phyloP scores from a whole-genome alignment of 75 land plant species.

The Cunninghamia lanceolata region DNA sequence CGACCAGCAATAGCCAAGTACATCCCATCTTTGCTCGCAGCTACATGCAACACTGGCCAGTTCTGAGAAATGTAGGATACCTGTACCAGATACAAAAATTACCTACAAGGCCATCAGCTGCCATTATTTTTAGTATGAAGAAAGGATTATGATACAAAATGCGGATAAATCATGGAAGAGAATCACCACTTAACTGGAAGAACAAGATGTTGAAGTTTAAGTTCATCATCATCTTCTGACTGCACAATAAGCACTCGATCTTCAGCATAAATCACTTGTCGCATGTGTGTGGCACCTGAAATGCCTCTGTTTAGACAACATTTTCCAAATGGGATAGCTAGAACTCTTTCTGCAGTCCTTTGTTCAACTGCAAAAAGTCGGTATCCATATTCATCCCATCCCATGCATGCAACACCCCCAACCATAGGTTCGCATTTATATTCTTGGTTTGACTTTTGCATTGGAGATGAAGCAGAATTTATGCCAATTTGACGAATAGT shows the following conservation, averaged over 20 bases:
- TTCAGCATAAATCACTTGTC: conserved; percentile 92
- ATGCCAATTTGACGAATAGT: conserved; percentile 94
- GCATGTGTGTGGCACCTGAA: conserved; percentile 68
- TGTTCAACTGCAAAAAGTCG: conserved; percentile 83
- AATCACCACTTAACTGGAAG: conserved; percentile 74
- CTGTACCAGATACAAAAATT: conserved; percentile 30
- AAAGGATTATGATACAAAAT: neutral
- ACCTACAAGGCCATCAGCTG: neutral
- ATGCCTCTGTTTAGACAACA: conserved; percentile 83
- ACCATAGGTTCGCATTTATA: conserved; percentile 80
- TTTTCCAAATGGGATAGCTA: conserved; percentile 93
- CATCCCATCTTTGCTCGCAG: conserved; percentile 92
- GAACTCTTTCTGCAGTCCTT: conserved; percentile 55
- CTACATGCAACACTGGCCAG: conserved; percentile 95
- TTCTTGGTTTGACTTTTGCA: conserved; percentile 62
- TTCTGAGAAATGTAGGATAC: conserved; percentile 89
- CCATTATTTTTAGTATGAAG: neutral
- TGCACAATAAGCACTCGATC: conserved; percentile 90
- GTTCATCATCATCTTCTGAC: conserved; percentile 86
- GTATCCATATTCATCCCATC: conserved; percentile 95
- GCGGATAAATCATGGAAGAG: neutral
- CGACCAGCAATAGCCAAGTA: conserved; percentile 93
- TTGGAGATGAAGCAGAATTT: conserved; percentile 68
- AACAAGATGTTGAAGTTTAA: conserved; percentile 80
- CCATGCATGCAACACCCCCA: conserved; percentile 77